Base-by-base conservation (phyloP, 495 filamentous ascomycete genomes). In the Emericellopsis terricola region DNA sequence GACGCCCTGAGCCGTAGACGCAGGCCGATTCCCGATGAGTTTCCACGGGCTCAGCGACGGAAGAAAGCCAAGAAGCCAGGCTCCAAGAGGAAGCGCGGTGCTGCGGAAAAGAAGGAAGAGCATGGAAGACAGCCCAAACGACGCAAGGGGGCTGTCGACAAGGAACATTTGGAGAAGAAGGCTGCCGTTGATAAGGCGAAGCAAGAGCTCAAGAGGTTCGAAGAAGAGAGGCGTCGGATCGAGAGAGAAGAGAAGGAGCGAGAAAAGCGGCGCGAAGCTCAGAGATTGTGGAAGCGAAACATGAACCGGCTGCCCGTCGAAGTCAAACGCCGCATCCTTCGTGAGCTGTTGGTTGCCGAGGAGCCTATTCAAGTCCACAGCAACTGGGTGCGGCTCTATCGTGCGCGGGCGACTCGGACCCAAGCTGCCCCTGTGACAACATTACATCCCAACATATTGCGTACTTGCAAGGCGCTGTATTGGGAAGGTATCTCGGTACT, bases 281-380 rank as follows among this genome's bases (percentile, higher is more conserved):
- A 11, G 13, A 19, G 20, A 27, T 23, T 1, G 46, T 54, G 17
- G 19, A 29, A 3, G 31, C n/a, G n/a, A n/a, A n/a, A n/a, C n/a
- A n/a, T n/a, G n/a, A n/a, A n/a, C n/a, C n/a, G 13, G 0, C 28
- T 62, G 11, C 39, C 59, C 1, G 19, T 24, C 0, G 56, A 62
- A 42, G 34, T 60, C 14, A 49, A 48, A 2, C 45, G 56, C 18
- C 36, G 49, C 34, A 59, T 64, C 5, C 46, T 56, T 4, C 34
- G 49, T 6, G 37, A 49, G 9, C 24, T 62, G 9, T 46, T 64
- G 1, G 31, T 55, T 2, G 49, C 42, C 8, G 31, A 38, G 0
- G 37, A 50, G 15, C 50, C 54, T 0, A 52, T 64, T 33, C 31
- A 20, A 0, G 59, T 64, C 2, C 46, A 45, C 20, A 16, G 20